phyloP scores from a whole-genome alignment of 306 rosid genomes.

The Cucurbita moschata region DNA sequence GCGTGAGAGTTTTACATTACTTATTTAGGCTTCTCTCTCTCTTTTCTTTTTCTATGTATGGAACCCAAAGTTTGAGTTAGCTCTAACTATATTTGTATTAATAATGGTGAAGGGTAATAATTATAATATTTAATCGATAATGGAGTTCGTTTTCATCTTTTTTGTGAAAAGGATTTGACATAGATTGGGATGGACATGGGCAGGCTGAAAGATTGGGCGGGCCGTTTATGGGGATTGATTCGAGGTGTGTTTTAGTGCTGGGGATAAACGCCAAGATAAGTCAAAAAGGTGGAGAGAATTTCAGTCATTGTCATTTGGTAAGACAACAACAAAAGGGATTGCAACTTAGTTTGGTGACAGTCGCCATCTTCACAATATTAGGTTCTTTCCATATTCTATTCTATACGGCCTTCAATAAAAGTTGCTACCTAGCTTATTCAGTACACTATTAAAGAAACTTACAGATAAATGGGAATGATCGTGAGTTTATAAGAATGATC shows the following conservation, averaged over 20 bases:
- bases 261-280: conserved; percentile 12
- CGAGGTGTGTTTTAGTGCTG: conserved; percentile 10
- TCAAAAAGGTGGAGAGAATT: conserved; percentile 13
- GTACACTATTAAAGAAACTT: not conserved
- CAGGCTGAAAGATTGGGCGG: not conserved
- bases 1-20: not conserved
- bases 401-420: not conserved
- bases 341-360: conserved; percentile 12
- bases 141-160: not conserved
- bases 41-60: not conserved
- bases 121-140: not conserved
- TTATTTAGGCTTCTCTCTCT: not conserved
- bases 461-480: too few species aligned
- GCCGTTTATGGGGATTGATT: not conserved
- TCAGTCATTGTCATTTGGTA: conserved; percentile 11
- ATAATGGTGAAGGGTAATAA: not conserved
- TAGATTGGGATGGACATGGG: not conserved
- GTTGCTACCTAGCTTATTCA: not conserved
- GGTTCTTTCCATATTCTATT: not conserved
- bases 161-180: not conserved
- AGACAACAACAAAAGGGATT: not conserved
- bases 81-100: not conserved
- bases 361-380: conserved; percentile 3
- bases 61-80: not conserved
- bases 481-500: too few species aligned